Conservation (phyloP, 2,329 filamentous ascomycete genomes). For the Ploettnerulaceae sp. region DNA sequence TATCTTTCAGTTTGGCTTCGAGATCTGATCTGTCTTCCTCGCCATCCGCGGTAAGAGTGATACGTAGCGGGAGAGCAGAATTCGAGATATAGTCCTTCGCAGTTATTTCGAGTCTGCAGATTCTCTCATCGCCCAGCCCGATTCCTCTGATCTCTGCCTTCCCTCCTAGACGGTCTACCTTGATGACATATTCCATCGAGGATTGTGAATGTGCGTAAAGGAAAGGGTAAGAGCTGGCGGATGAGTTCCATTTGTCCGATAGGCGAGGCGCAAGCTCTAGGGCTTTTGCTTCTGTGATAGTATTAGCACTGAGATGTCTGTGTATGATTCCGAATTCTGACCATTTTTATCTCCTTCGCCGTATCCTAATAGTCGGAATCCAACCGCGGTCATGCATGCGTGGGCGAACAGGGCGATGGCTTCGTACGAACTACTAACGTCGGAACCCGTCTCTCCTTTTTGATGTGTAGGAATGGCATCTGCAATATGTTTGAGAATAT, state of each 20-base stretch:
- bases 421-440: conserved; percentile 70
- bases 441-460: conserved; percentile 50
- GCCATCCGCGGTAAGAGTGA: conserved; percentile 43
- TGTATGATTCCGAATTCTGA: conserved; percentile 35
- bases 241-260: conserved; percentile 74
- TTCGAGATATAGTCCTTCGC: conserved; percentile 70
- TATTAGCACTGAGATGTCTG: conserved; percentile 10
- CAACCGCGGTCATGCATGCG: conserved; percentile 73
- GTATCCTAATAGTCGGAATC: conserved; percentile 78
- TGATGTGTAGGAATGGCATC: conserved; percentile 53
- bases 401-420: conserved; percentile 80
- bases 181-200: conserved; percentile 76
- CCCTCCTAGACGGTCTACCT: conserved; percentile 73
- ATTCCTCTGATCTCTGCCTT: conserved; percentile 82
- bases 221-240: conserved; percentile 68
- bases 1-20: conserved; percentile 45
- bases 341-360: conserved; percentile 73
- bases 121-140: conserved; percentile 74
- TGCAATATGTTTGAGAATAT: conserved; percentile 52
- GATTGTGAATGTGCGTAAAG: conserved; percentile 84
- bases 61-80: conserved; percentile 50
- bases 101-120: conserved; percentile 69
- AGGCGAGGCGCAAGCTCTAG: conserved; percentile 57
- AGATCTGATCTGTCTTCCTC: conserved; percentile 50
- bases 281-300: conserved; percentile 48